Percentiles rank a stretch among this genome's conserved stretches.
These are phyloP conservation scores for Cylindrodendrum hubeiense DNA, from an alignment of 2,329 filamentous ascomycete species.

Conservation along the genomic window DNA sequence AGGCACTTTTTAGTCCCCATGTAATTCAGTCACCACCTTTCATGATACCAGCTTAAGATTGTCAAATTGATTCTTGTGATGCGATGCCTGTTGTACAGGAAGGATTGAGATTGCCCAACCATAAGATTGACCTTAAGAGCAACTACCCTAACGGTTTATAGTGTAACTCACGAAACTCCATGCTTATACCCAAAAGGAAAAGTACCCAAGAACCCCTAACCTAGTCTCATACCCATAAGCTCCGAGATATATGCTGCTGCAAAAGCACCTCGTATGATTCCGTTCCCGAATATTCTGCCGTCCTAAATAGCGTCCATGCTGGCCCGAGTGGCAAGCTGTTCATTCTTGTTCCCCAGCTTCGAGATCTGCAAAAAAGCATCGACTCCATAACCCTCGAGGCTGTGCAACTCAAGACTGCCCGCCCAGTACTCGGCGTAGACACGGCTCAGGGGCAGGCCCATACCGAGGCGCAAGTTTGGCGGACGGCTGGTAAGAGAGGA, in stretches of 20 bases:
- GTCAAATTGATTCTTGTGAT: conserved; percentile 7
- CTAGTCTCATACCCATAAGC: conserved; percentile 8
- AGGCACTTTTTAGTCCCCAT: conserved; percentile 58
- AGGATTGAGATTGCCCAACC: conserved; percentile 17
- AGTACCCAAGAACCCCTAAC: not conserved
- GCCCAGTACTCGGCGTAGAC: conserved; percentile 99
- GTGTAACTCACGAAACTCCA: conserved; percentile 36
- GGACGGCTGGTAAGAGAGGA: conserved; percentile 84
- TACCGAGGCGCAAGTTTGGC: conserved; percentile 88
- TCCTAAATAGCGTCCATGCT: conserved; percentile 79
- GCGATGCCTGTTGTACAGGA: conserved; percentile 10
- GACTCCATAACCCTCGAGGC: conserved; percentile 93
- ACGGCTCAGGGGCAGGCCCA: conserved; percentile 92
- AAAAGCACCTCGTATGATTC: not conserved
- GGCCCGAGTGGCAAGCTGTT: conserved; percentile 85
- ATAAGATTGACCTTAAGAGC: not conserved
- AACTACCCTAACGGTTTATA: not conserved
- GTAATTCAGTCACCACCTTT: conserved; percentile 58
- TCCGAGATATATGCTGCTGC: not conserved
- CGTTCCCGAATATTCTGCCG: conserved; percentile 8
- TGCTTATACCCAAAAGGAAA: conserved; percentile 35
- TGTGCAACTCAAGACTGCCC: conserved; percentile 90
- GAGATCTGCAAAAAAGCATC: conserved; percentile 97
- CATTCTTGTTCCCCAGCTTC: conserved; percentile 97
- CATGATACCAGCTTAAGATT: conserved; percentile 59